Evolutionary conservation across 108 stramenopile genomes (phyloP).

Genomic region (Phaeodactylum tricornutum): DNA sequence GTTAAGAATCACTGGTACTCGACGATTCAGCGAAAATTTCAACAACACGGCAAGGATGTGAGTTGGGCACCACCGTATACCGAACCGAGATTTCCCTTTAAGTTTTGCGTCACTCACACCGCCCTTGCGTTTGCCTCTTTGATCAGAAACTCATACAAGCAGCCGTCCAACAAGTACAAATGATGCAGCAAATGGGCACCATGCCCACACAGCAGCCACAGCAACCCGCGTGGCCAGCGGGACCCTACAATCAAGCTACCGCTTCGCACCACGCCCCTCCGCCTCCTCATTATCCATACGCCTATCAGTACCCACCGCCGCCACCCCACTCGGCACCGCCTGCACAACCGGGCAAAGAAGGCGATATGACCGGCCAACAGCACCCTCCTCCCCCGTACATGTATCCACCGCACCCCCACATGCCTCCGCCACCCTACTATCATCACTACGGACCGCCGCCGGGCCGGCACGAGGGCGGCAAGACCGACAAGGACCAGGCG

Average conservation of each 20-base stretch:
- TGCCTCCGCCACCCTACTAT: constrained; percentile 46
- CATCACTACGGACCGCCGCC: constrained; percentile 32
- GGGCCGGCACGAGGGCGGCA: too few relatives aligned
- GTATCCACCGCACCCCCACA: constrained; percentile 31
- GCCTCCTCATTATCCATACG: constrained; percentile 15
- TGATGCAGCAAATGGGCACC: constrained; percentile 49
- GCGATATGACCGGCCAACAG: constrained; percentile 3
- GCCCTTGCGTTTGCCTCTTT: constrained; percentile 1
- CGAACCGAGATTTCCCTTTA: neutral
- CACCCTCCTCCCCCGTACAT: constrained; percentile 18
- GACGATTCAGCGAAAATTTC: constrained; percentile 75
- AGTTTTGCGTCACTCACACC: neutral
- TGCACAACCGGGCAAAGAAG: constrained; percentile 5
- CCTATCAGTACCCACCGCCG: constrained; percentile 16
- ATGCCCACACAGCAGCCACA: constrained; percentile 33
- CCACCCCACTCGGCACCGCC: constrained; percentile 17
- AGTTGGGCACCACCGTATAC: constrained; percentile 8
- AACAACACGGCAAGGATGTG: constrained; percentile 70
- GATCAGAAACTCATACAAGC: constrained; percentile 61
- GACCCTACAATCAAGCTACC: constrained; percentile 39
- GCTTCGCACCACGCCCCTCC: constrained; percentile 16
- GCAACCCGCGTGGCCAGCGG: constrained; percentile 21
- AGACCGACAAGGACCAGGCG: too few relatives aligned
- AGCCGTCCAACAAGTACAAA: constrained; percentile 59
- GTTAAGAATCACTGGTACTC: constrained; percentile 96